Base-by-base conservation (phyloP, 768 basidiomycete species). In the Kwoniella botswanensis region DNA sequence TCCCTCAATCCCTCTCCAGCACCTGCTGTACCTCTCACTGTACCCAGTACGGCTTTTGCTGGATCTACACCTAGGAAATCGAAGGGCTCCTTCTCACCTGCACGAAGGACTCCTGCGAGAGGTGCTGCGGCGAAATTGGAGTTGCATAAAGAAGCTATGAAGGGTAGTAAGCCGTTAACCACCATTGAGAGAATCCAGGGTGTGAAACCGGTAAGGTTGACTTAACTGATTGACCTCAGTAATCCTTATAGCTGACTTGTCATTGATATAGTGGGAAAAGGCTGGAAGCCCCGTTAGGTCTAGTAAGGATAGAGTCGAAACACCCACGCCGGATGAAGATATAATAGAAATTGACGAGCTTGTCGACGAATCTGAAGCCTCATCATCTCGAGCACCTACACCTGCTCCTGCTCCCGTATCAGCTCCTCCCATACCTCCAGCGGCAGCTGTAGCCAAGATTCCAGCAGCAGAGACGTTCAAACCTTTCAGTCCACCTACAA, bases 101-200 rank as follows among this genome's bases (percentile, higher is more conserved):
- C 57, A 6, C 63, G 62, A 46, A 26, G 68, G 46, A 77, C 76
- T 15, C 78, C 78, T 5, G 65, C 65, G 3, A 43, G 79, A 65
- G 79, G 79, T 24, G 79, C 79, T 3, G 79, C 79, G 2, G 77
- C 75, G 26, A 76, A 75, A 52, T 67, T 80, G n/a, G 79, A 76
- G 54, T 68, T 70, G 11, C 43, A 70, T 41, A 74, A 68, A 57
- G 68, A 70, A 35, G 55, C 63, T 29, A 70, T 70, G 61, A 64
- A 44, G 56, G 65, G 64, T 7, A 63, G 42, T 42, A 71, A 68
- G 21, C 56, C 68, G 1, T 56, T 76, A 21, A 76, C 73, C 1
- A 71, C 73, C 7, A 61, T 76, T 18, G 75, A 76, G 56, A 70
- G 58, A 17, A 58, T 76, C 17, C 64, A 71, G 21, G 75, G 75